Conservation (phyloP, 805 yeast species). For the Pichia deserticola region DNA sequence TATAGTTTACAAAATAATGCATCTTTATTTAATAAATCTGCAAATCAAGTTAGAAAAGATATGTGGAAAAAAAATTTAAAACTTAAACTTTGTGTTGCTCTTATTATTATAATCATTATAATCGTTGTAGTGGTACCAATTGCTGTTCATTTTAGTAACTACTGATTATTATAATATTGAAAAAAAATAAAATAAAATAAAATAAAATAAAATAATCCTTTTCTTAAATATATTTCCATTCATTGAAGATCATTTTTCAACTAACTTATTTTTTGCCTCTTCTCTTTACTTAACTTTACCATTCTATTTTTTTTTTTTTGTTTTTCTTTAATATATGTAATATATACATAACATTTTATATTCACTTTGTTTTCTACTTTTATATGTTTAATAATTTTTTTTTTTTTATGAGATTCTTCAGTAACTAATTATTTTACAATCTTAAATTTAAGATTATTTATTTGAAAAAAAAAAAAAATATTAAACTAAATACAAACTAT, state of each 20-base stretch:
- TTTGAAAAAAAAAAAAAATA: background rate
- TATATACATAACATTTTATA: background rate
- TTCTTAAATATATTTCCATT: no score
- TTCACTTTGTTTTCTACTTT: background rate
- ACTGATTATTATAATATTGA: background rate
- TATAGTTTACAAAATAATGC: conserved; percentile 89
- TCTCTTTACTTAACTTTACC: no score
- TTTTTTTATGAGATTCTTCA: no score
- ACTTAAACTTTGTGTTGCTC: conserved; percentile 86
- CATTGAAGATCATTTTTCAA: no score
- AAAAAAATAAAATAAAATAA: no score
- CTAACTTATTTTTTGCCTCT: no score
- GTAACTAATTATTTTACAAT: no score
- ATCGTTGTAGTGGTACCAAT: conserved; percentile 89
- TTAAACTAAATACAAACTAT: background rate
- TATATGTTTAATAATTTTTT: background rate
- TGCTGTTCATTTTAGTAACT: conserved; percentile 68
- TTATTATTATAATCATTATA: conserved; percentile 67
- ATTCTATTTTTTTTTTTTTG: background rate
- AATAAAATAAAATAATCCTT: no score
- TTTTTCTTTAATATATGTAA: background rate
- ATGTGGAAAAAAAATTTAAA: conserved; percentile 99
- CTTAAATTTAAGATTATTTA: no score
- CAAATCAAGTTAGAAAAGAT: conserved; percentile 93
- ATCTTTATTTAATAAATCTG: conserved; percentile 91